phyloP scores from a whole-genome alignment of 371 early-diverging fungal genomes.

The Rhizomucor miehei region DNA sequence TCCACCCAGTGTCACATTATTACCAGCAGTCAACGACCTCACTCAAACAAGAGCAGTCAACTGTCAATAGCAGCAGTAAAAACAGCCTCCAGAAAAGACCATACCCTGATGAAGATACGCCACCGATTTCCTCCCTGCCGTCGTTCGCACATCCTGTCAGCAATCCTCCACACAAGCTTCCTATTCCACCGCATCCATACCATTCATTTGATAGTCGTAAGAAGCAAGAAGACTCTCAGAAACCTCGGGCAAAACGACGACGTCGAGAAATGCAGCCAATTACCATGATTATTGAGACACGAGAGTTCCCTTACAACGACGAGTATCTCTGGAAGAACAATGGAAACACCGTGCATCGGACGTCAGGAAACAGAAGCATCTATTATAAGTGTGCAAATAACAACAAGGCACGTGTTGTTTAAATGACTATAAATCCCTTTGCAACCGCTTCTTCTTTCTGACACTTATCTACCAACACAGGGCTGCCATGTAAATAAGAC shows the following conservation, averaged over 20 bases:
- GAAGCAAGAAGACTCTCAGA: too few relatives aligned
- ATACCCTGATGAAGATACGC: too few relatives aligned
- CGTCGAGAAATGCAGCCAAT: constrained; percentile 57
- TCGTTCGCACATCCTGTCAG: not conserved
- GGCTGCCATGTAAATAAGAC: constrained; percentile 52
- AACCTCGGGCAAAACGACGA: constrained; percentile 25
- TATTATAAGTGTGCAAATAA: constrained; percentile 51
- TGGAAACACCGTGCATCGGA: constrained; percentile 50
- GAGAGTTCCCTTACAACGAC: constrained; percentile 41
- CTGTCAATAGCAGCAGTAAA: too few relatives aligned
- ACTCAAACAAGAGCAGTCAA: too few relatives aligned
- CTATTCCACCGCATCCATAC: not conserved
- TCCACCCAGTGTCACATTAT: too few relatives aligned
- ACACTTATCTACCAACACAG: too few relatives aligned
- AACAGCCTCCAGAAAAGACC: too few relatives aligned
- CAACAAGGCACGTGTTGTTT: constrained; percentile 14
- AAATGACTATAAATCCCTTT: too few relatives aligned
- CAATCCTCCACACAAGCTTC: not conserved
- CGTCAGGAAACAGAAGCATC: constrained; percentile 52
- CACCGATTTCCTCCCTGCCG: too few relatives aligned
- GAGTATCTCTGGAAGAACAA: constrained; percentile 56
- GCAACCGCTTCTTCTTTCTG: not conserved
- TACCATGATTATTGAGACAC: constrained; percentile 51
- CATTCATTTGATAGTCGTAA: too few relatives aligned
- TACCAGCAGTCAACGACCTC: too few relatives aligned